Evolutionary conservation across 352 stramenopile genomes (phyloP), one percentile per base, ranked within the genome.

Genomic region (Pythium guiyangense): DNA sequence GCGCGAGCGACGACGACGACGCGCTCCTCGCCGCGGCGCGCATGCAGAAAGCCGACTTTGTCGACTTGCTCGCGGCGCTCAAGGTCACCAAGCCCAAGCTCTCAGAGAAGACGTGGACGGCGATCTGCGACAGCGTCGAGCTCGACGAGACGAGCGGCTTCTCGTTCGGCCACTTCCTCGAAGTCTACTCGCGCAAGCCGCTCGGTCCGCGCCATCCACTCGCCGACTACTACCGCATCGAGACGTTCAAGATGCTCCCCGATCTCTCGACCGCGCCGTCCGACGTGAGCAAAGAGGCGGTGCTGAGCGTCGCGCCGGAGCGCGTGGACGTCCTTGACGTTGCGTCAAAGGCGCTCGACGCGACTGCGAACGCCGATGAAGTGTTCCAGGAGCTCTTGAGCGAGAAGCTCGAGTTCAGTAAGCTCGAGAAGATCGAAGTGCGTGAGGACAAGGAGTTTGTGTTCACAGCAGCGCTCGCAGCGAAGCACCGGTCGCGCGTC

Each of bases 211-310:
- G 75, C 1, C 60, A 79, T 39, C 53, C 75, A 1, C 49, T 86
- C 9, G 72, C 63, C 0, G 75, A 83, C 42, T 86, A 69, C 62
- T 79, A 83, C 56, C 64, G 71, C 20, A 86, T 86, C 27, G 70
- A 86, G 45, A 82, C 75, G 1, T 86, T 83, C 60, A 80, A 74
- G 44, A 47, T 86, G 27, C 49, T 83, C 0, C 75, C 72, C 4
- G 70, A 82, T 27, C 60, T 63, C 8, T 73, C 62, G 3, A 57
- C 34, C 4, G 71, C 67, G n/a, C 53, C 64, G 12, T 22, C 37
- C 12, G 67, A 77, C 25, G 50, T 59, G 6, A 82, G 54, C 44
- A 78, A 83, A 40, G 75, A 80, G 48, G 75, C 75, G 3, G 62
- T 66, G 8, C 57, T 81, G 15, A 76, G 51, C 29, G 68, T 82